Evolutionary conservation across 2,329 filamentous ascomycete species (phyloP).

Genomic region (Aspergillus caelatus): DNA sequence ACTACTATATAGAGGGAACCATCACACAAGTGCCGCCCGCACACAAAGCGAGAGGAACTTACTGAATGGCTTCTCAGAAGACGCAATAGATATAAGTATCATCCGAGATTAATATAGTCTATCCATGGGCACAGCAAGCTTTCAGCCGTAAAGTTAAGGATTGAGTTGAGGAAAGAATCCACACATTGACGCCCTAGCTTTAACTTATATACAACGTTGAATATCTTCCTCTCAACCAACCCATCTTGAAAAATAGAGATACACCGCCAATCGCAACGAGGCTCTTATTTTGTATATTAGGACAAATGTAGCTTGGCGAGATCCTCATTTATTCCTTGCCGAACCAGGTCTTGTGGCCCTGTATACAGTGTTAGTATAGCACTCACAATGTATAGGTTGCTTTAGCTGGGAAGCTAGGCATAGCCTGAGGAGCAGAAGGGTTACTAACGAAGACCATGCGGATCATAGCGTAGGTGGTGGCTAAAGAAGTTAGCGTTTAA

Average conservation of each 20-base stretch:
- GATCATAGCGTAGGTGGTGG: constrained; percentile 47
- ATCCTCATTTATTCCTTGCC: constrained; percentile 34
- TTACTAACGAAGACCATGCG: constrained; percentile 47
- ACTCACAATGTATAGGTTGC: neutral
- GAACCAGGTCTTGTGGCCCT: constrained; percentile 69
- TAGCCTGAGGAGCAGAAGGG: neutral
- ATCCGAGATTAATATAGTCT: neutral
- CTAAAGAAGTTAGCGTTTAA: constrained; percentile 25
- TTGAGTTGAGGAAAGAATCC: constrained; percentile 26
- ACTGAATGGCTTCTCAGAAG: neutral
- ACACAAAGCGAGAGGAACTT: neutral
- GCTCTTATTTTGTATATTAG: constrained; percentile 16
- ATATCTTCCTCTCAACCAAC: constrained; percentile 30
- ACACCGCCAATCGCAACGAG: constrained; percentile 33
- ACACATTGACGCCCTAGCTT: constrained; percentile 36
- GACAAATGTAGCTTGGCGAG: constrained; percentile 12
- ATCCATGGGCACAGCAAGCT: neutral
- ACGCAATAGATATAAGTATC: neutral
- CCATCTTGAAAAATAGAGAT: constrained; percentile 37
- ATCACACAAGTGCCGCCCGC: neutral
- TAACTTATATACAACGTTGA: constrained; percentile 42
- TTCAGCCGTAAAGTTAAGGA: constrained; percentile 11
- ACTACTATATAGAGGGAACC: neutral
- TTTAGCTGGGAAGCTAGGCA: neutral
- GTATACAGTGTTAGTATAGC: constrained; percentile 25